Conservation (phyloP, 2,329 filamentous ascomycete species). For the Dactylellina sp. region DNA sequence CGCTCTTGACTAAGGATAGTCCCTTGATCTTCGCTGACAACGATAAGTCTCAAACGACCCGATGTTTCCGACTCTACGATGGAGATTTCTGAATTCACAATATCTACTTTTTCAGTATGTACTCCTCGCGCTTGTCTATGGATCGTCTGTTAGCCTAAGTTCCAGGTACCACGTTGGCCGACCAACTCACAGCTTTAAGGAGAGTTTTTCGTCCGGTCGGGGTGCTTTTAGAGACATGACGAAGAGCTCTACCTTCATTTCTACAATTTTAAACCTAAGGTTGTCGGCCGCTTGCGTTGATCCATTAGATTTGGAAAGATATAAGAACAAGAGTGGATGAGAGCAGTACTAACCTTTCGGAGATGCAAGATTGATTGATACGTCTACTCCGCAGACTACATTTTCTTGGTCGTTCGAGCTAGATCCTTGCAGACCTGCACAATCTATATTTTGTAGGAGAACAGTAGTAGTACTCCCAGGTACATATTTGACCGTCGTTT, state of each 20-base stretch:
- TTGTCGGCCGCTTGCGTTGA: slow-evolving; percentile 3
- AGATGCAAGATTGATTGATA: slow-evolving; percentile 1
- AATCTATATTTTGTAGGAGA: background rate
- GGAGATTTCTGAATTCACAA: slow-evolving; percentile 21
- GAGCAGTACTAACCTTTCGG: slow-evolving; percentile 10
- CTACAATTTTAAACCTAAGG: background rate
- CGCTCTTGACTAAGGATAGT: slow-evolving; percentile 31
- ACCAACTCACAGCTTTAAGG: slow-evolving; percentile 28
- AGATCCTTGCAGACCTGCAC: slow-evolving; percentile 1
- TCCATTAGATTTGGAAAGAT: background rate
- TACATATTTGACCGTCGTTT: background rate
- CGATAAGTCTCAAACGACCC: slow-evolving; percentile 16
- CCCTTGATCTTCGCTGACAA: slow-evolving; percentile 15
- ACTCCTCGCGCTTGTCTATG: slow-evolving; percentile 14
- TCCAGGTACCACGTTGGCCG: too few relatives aligned
- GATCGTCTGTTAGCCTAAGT: background rate
- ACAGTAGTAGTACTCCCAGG: background rate
- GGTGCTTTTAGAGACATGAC: slow-evolving; percentile 19
- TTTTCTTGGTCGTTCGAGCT: slow-evolving; percentile 1
- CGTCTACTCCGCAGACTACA: slow-evolving; percentile 8
- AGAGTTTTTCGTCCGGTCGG: slow-evolving; percentile 15
- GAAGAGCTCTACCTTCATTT: slow-evolving; percentile 28
- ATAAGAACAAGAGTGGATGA: background rate
- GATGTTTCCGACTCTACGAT: slow-evolving; percentile 12
- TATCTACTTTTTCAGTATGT: slow-evolving; percentile 23